Evolutionary conservation across 768 basidiomycete species (phyloP).

Genomic region (Chalciporus piperatus): DNA sequence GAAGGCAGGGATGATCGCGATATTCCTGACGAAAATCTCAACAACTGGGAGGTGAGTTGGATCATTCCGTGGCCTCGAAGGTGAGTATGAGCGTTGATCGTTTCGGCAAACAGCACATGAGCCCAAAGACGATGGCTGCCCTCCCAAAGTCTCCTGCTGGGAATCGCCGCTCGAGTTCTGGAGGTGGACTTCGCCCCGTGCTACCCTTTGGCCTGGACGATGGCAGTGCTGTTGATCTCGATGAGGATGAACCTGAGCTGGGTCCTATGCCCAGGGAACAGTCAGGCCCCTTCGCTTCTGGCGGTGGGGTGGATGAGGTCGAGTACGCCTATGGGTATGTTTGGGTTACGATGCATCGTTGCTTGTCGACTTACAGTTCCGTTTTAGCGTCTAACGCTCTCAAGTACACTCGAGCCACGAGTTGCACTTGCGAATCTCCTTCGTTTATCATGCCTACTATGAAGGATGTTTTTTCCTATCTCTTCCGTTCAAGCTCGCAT

Average conservation of each 20-base stretch:
- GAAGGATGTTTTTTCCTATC: background rate
- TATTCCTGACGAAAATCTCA: conserved; percentile 73
- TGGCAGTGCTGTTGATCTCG: conserved; percentile 63
- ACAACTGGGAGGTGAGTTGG: conserved; percentile 88
- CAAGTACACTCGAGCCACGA: background rate
- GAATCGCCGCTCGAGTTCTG: conserved; percentile 77
- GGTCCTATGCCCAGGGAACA: conserved; percentile 77
- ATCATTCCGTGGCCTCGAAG: background rate
- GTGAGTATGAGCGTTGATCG: conserved; percentile 1
- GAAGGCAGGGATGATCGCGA: conserved; percentile 64
- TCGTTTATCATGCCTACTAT: background rate
- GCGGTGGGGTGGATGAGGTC: conserved; percentile 85
- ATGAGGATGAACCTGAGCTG: conserved; percentile 69
- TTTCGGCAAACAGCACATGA: conserved; percentile 70
- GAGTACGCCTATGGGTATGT: conserved; percentile 85
- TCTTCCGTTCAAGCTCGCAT: background rate
- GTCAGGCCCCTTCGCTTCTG: conserved; percentile 69
- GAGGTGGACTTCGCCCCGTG: conserved; percentile 81
- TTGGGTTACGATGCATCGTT: background rate
- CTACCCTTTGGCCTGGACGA: conserved; percentile 75
- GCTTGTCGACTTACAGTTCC: conserved; percentile 8
- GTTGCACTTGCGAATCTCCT: background rate
- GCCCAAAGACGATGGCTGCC: conserved; percentile 91
- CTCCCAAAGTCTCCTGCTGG: conserved; percentile 89
- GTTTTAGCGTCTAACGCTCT: conserved; percentile 20